phyloP scores from a whole-genome alignment of 2,329 filamentous ascomycete genomes.

The Purpureocillium takamizusanense region DNA sequence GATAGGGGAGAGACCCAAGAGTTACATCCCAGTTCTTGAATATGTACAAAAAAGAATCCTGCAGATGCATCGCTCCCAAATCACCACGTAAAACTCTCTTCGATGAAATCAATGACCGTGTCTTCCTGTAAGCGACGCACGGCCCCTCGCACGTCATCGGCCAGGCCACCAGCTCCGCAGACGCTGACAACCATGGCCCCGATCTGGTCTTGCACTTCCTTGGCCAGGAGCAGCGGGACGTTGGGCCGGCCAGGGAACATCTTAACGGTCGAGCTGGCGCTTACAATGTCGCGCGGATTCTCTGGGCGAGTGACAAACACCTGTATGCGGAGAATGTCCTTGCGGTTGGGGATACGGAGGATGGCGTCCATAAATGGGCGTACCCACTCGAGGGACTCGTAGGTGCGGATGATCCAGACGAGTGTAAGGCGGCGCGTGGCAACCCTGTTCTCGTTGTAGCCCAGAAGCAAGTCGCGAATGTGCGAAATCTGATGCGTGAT shows the following conservation, averaged over 20 bases:
- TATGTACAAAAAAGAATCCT: constrained; percentile 5
- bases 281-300: constrained; percentile 72
- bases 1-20: background rate
- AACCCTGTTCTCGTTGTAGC: constrained; percentile 60
- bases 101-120: constrained; percentile 62
- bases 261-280: constrained; percentile 69
- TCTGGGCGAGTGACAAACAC: constrained; percentile 86
- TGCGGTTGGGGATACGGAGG: constrained; percentile 68
- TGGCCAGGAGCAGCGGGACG: constrained; percentile 65
- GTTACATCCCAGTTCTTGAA: constrained; percentile 2
- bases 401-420: constrained; percentile 87
- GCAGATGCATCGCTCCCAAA: background rate
- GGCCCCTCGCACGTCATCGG: constrained; percentile 65
- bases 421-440: constrained; percentile 76
- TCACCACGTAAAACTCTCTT: constrained; percentile 67
- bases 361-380: constrained; percentile 73
- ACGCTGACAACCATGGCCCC: constrained; percentile 85
- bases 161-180: constrained; percentile 65
- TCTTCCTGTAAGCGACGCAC: constrained; percentile 55
- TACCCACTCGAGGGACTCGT: constrained; percentile 87
- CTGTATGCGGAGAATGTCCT: constrained; percentile 76
- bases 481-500: constrained; percentile 95
- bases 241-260: constrained; percentile 90
- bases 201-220: constrained; percentile 72
- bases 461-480: constrained; percentile 65